Base-by-base conservation (phyloP, 2,329 filamentous ascomycete genomes). In the Balansia obtecta region DNA sequence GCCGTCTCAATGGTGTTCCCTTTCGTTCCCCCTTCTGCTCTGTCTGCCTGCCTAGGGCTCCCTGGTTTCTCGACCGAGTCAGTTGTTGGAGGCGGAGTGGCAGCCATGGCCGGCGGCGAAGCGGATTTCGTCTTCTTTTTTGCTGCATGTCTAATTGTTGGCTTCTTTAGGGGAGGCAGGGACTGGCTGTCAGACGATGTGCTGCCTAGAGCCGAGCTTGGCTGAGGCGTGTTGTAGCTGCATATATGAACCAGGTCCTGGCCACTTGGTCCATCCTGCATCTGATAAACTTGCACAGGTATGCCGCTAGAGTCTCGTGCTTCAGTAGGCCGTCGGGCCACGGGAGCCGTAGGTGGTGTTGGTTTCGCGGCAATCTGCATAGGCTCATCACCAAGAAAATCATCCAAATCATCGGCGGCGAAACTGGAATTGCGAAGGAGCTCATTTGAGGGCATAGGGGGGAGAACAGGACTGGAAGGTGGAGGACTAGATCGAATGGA, bases 401-500 rank as follows among this genome's bases (percentile, higher is more conserved):
- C 81, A n/a, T 85, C 77, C 15, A 85, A 64, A 7, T 81, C 78
- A n/a, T 85, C 85, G 61, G 86, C 93, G 77, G 90, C 86, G 60
- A 94, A 94, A 1, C 86, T 87, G 13, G 87, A 90, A 62, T 95
- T 88, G 8, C 74, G 73, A 55, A 83, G 73, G 5, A 76, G 75
- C 48, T 82, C 80, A 27, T 82, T 64, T 20, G 75, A 69, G 0
- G 72, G 76, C 71, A 83, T 82, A 0, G 79, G 77, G 8, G 80
- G 80, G 46, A 89, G 73, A 42, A 81, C 76, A 2, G 91, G 93
- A 62, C 91, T 97, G 2, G 90, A 95, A 27, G 83, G 80, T 30
- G 80, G 79, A 4, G 85, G 82, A 52, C 79, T 82, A 2, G 77
- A 79, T 47, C 64, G 72, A 32, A 75, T 69, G 56, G 73, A 81